A percentile compares a stretch with the other conserved stretches of the same genome.
Evolutionary conservation across 2,329 filamentous ascomycete species (phyloP).

Genomic region (Colletotrichum sp.): DNA sequence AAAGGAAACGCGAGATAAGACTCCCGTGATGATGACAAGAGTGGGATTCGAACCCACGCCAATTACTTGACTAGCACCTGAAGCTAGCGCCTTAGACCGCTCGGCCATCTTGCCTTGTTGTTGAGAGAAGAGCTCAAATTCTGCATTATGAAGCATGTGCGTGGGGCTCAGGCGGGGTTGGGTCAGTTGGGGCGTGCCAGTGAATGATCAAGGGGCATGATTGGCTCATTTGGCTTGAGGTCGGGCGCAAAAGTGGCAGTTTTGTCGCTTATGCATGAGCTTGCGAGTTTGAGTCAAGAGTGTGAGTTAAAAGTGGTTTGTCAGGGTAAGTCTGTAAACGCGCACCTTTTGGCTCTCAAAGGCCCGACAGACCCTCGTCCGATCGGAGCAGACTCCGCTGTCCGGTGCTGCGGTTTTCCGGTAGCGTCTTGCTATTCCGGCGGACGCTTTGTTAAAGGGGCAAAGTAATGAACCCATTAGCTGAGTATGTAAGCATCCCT

Average conservation of each 20-base stretch:
- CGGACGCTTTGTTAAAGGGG: too few relatives aligned
- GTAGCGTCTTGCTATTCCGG: too few relatives aligned
- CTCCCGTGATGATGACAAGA: rapidly evolving
- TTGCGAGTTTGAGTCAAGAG: not conserved
- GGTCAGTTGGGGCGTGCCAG: not conserved
- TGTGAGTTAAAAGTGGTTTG: not conserved
- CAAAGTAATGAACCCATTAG: too few relatives aligned
- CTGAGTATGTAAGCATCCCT: too few relatives aligned
- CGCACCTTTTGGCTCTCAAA: not conserved
- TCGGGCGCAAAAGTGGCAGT: not conserved
- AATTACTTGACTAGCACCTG: not conserved
- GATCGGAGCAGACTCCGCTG: not conserved
- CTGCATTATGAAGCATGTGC: not conserved
- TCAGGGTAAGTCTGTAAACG: not conserved
- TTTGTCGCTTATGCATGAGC: not conserved
- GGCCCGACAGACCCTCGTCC: too few relatives aligned
- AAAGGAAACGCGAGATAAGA: rapidly evolving
- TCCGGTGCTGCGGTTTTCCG: not conserved
- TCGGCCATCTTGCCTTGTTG: not conserved
- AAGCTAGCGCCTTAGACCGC: not conserved
- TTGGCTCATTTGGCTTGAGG: not conserved
- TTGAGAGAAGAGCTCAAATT: rapidly evolving
- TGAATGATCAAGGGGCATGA: not conserved
- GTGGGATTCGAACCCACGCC: not conserved
- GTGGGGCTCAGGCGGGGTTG: not conserved